phyloP scores from a whole-genome alignment of 768 basidiomycete genomes.

The Boletus insuetus region DNA sequence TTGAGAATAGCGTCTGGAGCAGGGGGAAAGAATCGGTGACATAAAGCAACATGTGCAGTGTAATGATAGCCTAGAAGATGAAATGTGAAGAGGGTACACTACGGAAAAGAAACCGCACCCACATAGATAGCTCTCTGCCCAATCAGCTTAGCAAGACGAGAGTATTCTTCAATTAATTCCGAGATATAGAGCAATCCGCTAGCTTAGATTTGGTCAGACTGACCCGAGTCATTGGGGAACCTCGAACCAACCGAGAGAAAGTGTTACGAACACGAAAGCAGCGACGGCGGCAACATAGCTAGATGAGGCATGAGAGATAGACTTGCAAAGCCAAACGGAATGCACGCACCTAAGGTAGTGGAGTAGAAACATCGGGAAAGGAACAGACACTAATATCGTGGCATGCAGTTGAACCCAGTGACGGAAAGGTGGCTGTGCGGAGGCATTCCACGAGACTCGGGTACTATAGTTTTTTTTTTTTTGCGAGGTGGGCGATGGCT shows the following conservation, averaged over 20 bases:
- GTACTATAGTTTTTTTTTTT: too few relatives aligned
- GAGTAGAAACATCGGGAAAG: slow-evolving; percentile 41
- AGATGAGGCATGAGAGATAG: background rate
- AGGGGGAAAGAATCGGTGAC: slow-evolving; percentile 81
- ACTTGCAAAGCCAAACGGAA: slow-evolving; percentile 4
- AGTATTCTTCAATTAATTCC: slow-evolving; percentile 94
- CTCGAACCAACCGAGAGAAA: slow-evolving; percentile 74
- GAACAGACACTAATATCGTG: background rate
- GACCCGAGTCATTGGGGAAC: background rate
- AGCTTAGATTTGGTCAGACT: slow-evolving; percentile 45
- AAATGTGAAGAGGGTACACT: slow-evolving; percentile 1
- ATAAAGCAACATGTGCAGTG: slow-evolving; percentile 73
- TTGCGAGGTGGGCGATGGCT: too few relatives aligned
- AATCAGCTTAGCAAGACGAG: slow-evolving; percentile 71
- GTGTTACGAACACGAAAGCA: slow-evolving; percentile 86
- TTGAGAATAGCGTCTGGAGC: slow-evolving; percentile 71
- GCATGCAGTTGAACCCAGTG: too few relatives aligned
- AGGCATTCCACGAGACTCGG: too few relatives aligned
- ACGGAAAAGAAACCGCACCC: slow-evolving; percentile 31
- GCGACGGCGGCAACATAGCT: slow-evolving; percentile 76
- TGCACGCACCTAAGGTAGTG: slow-evolving; percentile 56
- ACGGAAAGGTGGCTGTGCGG: too few relatives aligned
- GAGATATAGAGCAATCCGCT: slow-evolving; percentile 93
- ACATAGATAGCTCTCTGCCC: slow-evolving; percentile 91
- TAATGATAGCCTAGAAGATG: slow-evolving; percentile 65